Base-by-base conservation (phyloP, 2,329 filamentous ascomycete species). In the Verticillium dahliae region DNA sequence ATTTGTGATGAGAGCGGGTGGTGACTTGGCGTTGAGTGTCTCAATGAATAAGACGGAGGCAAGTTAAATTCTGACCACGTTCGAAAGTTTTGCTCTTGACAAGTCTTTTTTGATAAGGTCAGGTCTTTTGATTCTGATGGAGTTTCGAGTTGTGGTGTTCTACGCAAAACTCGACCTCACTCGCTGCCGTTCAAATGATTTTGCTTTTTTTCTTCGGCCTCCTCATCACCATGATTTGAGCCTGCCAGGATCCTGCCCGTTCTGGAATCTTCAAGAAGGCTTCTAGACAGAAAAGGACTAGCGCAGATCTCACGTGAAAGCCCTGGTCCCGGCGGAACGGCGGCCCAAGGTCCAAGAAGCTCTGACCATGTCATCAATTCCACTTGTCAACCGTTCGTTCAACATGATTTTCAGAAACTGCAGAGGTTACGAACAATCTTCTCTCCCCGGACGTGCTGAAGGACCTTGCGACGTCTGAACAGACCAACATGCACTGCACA, bases 261-360 rank as follows among this genome's bases (percentile, higher is more conserved):
- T 77, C 75, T 77, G 72, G 75, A 77, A 77, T 68, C 69, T 77
- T 77, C 75, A 76, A 61, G 75, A 76, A 74, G 60, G 55, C 38
- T 56, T 66, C 67, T 69, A 71, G 38, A 35, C 64, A 2, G 31
- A 71, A 65, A 2, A 0, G 41, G 69, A 56, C 63, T 75, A 75
- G 73, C 66, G 66, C 27, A 18, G 0, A 60, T 61, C 57, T 66
- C 65, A 66, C 65, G 65, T 66, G 65, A 66, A 60, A 62, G 62
- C 59, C 62, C 61, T 64, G 62, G 56, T 62, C 56, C 58, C 33
- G 39, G 57, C 61, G 45, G 45, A 13, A 27, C 9, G 45, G 2
- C 45, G 9, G 9, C 13, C 7, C 15, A 52, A 52, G 22, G 27
- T 56, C 27, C 33, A 7, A 56, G 54, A 31, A 56, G 54, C 54